phyloP scores from a whole-genome alignment of 139 green algal species.

The Tetratostichococcus sp. region DNA sequence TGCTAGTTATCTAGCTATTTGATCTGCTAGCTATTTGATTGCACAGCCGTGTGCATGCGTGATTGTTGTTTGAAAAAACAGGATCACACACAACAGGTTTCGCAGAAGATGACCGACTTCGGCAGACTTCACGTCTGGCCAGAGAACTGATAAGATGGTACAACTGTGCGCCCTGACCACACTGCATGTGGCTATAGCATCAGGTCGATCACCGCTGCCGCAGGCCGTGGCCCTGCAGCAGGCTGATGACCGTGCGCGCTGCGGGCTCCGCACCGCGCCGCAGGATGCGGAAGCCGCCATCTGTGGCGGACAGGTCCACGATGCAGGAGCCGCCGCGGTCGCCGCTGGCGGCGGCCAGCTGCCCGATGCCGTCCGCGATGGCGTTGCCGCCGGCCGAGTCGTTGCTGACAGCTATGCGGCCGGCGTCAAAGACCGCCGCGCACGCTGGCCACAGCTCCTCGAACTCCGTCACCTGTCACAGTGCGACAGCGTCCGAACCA shows the following conservation, averaged over 20 bases:
- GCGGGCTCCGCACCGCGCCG: slow-evolving; percentile 25
- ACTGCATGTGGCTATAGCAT: slow-evolving; percentile 2
- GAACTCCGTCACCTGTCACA: slow-evolving; percentile 48
- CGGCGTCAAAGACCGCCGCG: slow-evolving; percentile 59
- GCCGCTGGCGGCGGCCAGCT: neutral
- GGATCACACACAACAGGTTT: too few relatives aligned
- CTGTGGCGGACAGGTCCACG: slow-evolving; percentile 47
- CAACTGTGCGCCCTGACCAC: too few relatives aligned
- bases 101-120: too few relatives aligned
- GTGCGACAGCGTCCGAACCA: too few relatives aligned
- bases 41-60: too few relatives aligned
- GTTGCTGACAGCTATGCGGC: slow-evolving; percentile 12
- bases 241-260: slow-evolving; percentile 6
- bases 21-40: too few relatives aligned
- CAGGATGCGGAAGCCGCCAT: slow-evolving; percentile 36
- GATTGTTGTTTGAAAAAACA: too few relatives aligned
- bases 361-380: too few relatives aligned
- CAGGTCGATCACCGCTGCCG: neutral
- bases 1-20: too few relatives aligned
- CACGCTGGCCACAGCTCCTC: slow-evolving; percentile 55
- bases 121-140: too few relatives aligned
- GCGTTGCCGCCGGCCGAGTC: too few relatives aligned
- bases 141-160: too few relatives aligned
- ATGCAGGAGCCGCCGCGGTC: slow-evolving; percentile 57
- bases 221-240: slow-evolving; percentile 19